These are phyloP conservation scores for Penicillium rolfsii DNA, from an alignment of 2,329 filamentous ascomycete species.

Conservation along the genomic window DNA sequence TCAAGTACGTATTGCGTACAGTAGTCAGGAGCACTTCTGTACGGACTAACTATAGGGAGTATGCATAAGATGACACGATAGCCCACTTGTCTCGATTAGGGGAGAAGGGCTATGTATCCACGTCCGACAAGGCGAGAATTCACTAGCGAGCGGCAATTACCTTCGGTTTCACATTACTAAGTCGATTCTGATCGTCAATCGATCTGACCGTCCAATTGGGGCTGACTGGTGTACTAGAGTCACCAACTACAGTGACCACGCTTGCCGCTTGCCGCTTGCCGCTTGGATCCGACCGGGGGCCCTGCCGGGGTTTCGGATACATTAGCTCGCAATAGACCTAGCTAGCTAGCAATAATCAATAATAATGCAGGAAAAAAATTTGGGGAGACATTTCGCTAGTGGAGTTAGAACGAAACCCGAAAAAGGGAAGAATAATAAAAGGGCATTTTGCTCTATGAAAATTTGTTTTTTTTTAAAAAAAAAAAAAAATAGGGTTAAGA, in stretches of 20 bases:
- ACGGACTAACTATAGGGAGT: neutral
- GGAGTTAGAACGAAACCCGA: neutral
- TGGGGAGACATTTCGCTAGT: neutral
- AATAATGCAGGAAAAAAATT: neutral
- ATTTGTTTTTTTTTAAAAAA: neutral
- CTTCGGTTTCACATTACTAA: neutral
- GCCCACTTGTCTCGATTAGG: neutral
- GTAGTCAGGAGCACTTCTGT: no score
- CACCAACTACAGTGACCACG: neutral
- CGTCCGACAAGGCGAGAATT: neutral
- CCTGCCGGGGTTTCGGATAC: slow-evolving; percentile 1
- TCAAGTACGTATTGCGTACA: neutral
- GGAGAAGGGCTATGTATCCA: neutral
- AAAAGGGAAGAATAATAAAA: neutral
- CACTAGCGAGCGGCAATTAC: slow-evolving; percentile 4
- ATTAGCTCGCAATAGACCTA: neutral
- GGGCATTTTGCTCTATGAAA: neutral
- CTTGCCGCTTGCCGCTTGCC: slow-evolving; percentile 12
- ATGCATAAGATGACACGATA: neutral
- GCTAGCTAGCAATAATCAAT: neutral
- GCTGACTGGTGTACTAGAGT: neutral
- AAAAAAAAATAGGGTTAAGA: neutral
- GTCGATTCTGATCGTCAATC: neutral
- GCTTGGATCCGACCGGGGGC: slow-evolving; percentile 15
- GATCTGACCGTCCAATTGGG: slow-evolving; percentile 13